phyloP scores from a whole-genome alignment of 495 filamentous ascomycete species.

The Amniculicola lignicola region DNA sequence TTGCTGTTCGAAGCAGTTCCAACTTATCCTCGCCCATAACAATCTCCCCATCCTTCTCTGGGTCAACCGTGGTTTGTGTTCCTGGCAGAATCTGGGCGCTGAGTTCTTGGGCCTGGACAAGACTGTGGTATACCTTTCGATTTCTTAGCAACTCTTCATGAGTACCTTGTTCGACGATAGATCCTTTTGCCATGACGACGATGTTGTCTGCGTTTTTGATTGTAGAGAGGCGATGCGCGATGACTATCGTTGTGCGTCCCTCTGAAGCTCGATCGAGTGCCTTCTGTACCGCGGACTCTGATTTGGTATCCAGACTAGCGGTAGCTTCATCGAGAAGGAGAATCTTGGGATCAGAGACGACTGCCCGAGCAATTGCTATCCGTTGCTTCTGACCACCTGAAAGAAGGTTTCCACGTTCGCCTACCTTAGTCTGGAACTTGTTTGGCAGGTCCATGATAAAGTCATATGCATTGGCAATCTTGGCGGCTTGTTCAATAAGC shows the following conservation, averaged over 20 bases:
- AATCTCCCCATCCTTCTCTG: constrained; percentile 36
- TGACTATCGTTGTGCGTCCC: constrained; percentile 94
- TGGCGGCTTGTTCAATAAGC: constrained; percentile 74
- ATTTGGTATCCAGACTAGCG: constrained; percentile 90
- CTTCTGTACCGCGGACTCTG: constrained; percentile 90
- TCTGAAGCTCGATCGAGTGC: constrained; percentile 82
- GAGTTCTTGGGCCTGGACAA: constrained; percentile 67
- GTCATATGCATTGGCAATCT: constrained; percentile 89
- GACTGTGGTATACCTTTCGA: constrained; percentile 64
- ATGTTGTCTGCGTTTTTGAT: constrained; percentile 95
- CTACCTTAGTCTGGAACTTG: constrained; percentile 90
- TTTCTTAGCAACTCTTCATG: constrained; percentile 66
- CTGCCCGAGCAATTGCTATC: constrained; percentile 81
- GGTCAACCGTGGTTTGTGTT: constrained; percentile 42
- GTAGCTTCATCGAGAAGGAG: constrained; percentile 94
- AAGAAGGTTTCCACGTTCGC: constrained; percentile 87
- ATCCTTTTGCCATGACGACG: constrained; percentile 80
- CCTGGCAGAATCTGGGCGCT: constrained; percentile 52
- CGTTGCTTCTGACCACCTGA: constrained; percentile 96
- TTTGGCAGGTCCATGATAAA: constrained; percentile 83
- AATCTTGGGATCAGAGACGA: constrained; percentile 94
- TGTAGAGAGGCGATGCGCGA: constrained; percentile 90
- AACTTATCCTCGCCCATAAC: constrained; percentile 16
- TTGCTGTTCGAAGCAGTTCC: constrained; percentile 17
- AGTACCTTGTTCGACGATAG: constrained; percentile 85